These are phyloP conservation scores for Lentinula raphanica DNA, from an alignment of 768 basidiomycete species.

Conservation along the genomic window DNA sequence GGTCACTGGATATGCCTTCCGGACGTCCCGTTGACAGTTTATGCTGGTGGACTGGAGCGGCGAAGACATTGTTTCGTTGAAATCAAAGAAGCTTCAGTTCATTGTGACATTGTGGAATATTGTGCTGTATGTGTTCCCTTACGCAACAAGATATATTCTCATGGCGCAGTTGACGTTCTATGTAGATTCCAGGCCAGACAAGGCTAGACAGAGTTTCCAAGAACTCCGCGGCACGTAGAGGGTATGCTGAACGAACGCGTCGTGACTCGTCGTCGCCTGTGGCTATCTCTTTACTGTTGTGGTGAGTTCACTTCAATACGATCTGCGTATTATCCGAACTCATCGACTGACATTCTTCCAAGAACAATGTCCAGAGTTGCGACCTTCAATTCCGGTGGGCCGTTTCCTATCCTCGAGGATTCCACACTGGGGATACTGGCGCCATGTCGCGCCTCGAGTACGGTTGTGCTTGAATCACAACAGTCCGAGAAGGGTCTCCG, in stretches of 20 bases:
- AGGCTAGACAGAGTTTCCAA: conserved; percentile 26
- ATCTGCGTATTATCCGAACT: background rate
- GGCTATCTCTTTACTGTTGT: conserved; percentile 34
- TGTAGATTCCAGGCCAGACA: conserved; percentile 22
- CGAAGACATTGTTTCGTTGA: conserved; percentile 35
- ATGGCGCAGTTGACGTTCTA: no score
- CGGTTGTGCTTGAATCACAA: no score
- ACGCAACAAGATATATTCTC: no score
- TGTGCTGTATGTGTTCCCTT: conserved; percentile 36
- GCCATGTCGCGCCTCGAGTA: conserved; percentile 41
- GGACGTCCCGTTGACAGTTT: conserved; percentile 37
- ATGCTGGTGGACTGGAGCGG: conserved; percentile 40
- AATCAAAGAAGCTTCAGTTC: conserved; percentile 36
- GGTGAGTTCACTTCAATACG: no score
- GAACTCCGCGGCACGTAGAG: conserved; percentile 43
- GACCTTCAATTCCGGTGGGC: conserved; percentile 46
- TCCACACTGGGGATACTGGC: conserved; percentile 39
- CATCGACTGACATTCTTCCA: background rate
- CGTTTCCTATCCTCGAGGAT: conserved; percentile 39
- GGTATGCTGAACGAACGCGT: conserved; percentile 51
- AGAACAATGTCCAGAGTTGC: conserved; percentile 40
- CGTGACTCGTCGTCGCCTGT: conserved; percentile 41
- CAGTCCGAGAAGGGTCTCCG: no score
- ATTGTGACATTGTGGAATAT: conserved; percentile 36
- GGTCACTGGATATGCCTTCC: conserved; percentile 38